A percentile compares a stretch with the other conserved stretches of the same genome.
Conservation (phyloP, 78 protist genomes). For the Protostelium mycophagum region DNA sequence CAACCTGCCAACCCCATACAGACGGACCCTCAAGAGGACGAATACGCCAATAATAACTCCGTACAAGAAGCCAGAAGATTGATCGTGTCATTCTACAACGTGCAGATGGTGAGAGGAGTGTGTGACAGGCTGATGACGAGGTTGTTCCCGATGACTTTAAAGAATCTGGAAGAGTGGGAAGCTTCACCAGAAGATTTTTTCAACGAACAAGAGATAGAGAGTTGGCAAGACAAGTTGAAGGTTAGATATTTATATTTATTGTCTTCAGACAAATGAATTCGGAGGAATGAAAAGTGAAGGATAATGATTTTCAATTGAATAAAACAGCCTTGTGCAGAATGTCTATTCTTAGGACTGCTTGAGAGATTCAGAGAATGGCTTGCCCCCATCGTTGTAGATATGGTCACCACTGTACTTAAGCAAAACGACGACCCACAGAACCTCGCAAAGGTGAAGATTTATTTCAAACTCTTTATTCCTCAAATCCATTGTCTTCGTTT, state of each 20-base stretch:
- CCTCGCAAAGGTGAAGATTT: not conserved
- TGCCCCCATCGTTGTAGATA: not conserved
- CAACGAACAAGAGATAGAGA: not conserved
- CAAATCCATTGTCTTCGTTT: too few relatives aligned
- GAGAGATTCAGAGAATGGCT: not conserved
- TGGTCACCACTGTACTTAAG: not conserved
- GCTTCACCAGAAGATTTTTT: not conserved
- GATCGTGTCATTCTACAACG: not conserved
- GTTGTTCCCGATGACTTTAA: not conserved
- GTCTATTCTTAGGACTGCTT: not conserved
- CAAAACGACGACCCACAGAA: not conserved
- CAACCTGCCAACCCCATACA: not conserved
- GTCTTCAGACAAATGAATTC: too few relatives aligned
- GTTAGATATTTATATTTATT: too few relatives aligned
- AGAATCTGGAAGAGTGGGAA: not conserved
- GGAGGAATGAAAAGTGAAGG: not conserved
- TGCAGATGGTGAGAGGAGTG: not conserved
- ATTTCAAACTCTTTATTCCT: too few relatives aligned
- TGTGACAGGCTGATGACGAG: not conserved
- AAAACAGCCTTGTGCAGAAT: not conserved
- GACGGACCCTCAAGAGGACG: not conserved
- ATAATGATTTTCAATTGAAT: too few relatives aligned
- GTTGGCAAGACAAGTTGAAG: not conserved
- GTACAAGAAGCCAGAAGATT: not conserved
- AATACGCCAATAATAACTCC: not conserved